Evolutionary conservation across 148 eudicot species (phyloP), one percentile per base, ranked within the genome.

Genomic region (Limonium bicolor): DNA sequence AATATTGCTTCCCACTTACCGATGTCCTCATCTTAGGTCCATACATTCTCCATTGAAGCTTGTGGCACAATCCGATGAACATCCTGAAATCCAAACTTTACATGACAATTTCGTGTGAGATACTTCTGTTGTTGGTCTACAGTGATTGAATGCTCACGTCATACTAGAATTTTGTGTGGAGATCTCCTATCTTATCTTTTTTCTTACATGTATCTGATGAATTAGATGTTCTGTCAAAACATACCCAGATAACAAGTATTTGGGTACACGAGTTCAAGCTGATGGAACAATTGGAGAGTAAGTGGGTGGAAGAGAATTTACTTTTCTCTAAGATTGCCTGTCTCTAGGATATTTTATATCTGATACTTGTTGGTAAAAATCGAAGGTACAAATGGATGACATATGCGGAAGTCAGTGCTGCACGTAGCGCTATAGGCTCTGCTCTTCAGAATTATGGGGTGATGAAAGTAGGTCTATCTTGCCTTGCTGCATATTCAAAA

Each of bases 251-350:
- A 65, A 83, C 69, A 88, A 88, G 56, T 88, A 88, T 62, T 44
- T 88, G 61, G 96, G 96, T 52, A 71, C 96, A 47, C 79, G 96
- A 46, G 67, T 88, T 20, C 90, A 90, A 26, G 58, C 77, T 50
- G 96, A 88, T 77, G 96, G 94, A 53, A 82, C 86, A 14, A 69
- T 88, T 59, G 96, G 96, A 68, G 96, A 88, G 96, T 88, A 63
- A 73, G 96, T 69, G n/a, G 22, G 33, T 36, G 46, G 23, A 50
- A 50, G 28, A 32, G 1, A n/a, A 48, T 2, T 47, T 17, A 22
- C 11, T 23, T 41, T 13, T n/a, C n/a, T n/a, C n/a, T n/a, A n/a
- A n/a, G n/a, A n/a, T n/a, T n/a, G n/a, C n/a, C n/a, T n/a, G n/a
- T n/a, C n/a, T n/a, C n/a, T n/a, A n/a, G n/a, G n/a, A n/a, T n/a